Conservation (phyloP, 2,329 filamentous ascomycete species). For the Fusarium paranaense region DNA sequence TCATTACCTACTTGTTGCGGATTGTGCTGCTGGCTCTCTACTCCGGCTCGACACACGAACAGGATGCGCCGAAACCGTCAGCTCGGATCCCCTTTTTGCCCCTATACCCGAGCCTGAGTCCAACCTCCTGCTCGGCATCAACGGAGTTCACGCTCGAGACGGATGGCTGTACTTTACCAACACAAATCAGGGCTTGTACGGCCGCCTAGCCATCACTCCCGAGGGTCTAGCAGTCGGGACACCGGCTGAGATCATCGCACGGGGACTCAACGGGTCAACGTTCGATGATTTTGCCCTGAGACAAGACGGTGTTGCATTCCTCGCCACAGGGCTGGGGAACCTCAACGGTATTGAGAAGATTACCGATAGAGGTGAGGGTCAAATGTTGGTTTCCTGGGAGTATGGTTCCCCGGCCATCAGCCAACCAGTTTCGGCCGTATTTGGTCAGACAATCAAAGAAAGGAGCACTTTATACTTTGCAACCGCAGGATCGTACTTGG, state of each 20-base stretch:
- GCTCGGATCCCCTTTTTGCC: neutral
- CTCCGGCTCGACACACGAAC: neutral
- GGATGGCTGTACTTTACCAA: slow-evolving; percentile 7
- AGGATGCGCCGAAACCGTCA: neutral
- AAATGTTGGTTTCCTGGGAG: neutral
- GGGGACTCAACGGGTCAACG: neutral
- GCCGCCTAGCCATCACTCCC: neutral
- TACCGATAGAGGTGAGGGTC: neutral
- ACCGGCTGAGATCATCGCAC: neutral
- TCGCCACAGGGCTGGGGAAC: neutral
- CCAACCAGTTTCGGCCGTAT: neutral
- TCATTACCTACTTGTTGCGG: neutral
- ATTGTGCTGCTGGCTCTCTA: neutral
- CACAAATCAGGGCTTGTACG: slow-evolving; percentile 1
- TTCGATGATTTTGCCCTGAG: slow-evolving; percentile 1
- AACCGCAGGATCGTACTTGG: neutral
- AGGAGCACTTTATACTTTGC: neutral
- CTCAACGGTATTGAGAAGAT: neutral
- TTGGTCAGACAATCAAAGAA: neutral
- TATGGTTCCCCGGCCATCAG: neutral
- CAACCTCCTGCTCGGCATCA: neutral
- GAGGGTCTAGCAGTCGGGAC: neutral
- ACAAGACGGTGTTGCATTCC: neutral
- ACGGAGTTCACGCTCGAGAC: neutral
- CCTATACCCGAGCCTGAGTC: neutral